These are phyloP conservation scores for Ceratopteris richardii DNA, from an alignment of 75 land plant genomes.

Conservation along the genomic window DNA sequence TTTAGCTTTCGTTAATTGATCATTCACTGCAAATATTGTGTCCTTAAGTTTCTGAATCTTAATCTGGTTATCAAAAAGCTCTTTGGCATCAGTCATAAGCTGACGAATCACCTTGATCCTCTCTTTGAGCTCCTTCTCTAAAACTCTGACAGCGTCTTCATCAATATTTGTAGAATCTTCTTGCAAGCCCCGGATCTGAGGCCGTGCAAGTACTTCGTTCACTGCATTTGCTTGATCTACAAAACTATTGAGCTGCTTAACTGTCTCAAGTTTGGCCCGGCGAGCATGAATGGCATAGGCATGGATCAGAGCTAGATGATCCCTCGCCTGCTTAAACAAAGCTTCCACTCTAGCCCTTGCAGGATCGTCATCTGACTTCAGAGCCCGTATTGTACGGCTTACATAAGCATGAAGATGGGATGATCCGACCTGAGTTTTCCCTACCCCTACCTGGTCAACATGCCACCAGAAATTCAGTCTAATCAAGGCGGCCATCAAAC, in stretches of 20 bases:
- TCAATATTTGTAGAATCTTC: constrained; percentile 26
- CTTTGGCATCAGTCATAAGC: constrained; percentile 56
- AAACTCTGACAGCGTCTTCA: constrained; percentile 54
- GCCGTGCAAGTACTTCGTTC: not conserved
- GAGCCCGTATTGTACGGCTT: constrained; percentile 19
- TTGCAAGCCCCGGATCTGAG: constrained; percentile 22
- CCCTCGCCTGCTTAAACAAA: constrained; percentile 20
- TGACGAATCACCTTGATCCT: constrained; percentile 49
- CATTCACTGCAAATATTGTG: constrained; percentile 79
- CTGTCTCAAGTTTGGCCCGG: constrained; percentile 20
- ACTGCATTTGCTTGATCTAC: constrained; percentile 14
- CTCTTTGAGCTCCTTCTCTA: constrained; percentile 89
- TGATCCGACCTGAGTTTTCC: not conserved
- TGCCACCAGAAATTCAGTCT: not conserved
- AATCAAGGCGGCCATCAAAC: no score
- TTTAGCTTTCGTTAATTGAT: constrained; percentile 38
- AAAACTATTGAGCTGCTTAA: constrained; percentile 18
- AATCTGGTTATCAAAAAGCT: constrained; percentile 81
- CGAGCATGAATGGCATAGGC: constrained; percentile 22
- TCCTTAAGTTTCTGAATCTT: constrained; percentile 90
- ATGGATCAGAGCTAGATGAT: constrained; percentile 20
- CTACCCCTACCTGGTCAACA: not conserved
- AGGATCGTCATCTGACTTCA: constrained; percentile 16
- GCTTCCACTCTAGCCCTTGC: constrained; percentile 9
- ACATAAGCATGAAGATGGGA: constrained; percentile 17